Conservation (phyloP, 768 basidiomycete genomes). For the Hortiboletus campestris region DNA sequence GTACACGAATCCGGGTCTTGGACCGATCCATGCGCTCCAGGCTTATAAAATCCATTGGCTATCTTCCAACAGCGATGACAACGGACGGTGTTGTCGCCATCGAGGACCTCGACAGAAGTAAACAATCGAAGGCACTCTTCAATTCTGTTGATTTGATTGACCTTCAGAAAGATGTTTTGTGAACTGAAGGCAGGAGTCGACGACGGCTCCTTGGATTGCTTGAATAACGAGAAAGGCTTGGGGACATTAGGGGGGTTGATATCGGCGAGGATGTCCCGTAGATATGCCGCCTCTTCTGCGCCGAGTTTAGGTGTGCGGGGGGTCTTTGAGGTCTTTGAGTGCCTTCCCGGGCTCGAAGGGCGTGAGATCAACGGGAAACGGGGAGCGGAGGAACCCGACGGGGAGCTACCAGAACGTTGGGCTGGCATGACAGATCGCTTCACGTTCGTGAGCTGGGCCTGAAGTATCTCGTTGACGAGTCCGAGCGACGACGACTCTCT, state of each 20-base stretch:
- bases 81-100: conserved; percentile 93
- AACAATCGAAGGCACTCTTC: conserved; percentile 86
- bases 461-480: conserved; percentile 27
- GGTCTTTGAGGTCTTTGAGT: conserved; percentile 37
- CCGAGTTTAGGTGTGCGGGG: conserved; percentile 55
- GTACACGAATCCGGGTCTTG: conserved; percentile 31
- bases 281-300: conserved; percentile 59
- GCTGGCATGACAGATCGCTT: conserved; percentile 24
- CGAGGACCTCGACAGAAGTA: conserved; percentile 88
- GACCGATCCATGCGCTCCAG: conserved; percentile 18
- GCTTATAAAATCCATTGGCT: conserved; percentile 60
- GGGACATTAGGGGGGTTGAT: conserved; percentile 42
- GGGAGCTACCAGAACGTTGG: conserved; percentile 22
- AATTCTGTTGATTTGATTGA: conserved; percentile 26
- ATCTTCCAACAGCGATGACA: conserved; percentile 95
- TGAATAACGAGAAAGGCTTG: conserved; percentile 52
- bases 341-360: conserved; percentile 29
- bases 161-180: conserved; percentile 29
- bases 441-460: conserved; percentile 24
- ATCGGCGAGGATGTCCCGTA: conserved; percentile 68
- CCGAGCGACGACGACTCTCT: conserved; percentile 22
- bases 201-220: conserved; percentile 34
- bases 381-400: conserved; percentile 16
- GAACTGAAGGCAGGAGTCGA: conserved; percentile 13
- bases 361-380: conserved; percentile 27